Evolutionary conservation across 1,139 yeast genomes (phyloP), one percentile per base, ranked within the genome.

Genomic region (Williopsis jadinii): DNA sequence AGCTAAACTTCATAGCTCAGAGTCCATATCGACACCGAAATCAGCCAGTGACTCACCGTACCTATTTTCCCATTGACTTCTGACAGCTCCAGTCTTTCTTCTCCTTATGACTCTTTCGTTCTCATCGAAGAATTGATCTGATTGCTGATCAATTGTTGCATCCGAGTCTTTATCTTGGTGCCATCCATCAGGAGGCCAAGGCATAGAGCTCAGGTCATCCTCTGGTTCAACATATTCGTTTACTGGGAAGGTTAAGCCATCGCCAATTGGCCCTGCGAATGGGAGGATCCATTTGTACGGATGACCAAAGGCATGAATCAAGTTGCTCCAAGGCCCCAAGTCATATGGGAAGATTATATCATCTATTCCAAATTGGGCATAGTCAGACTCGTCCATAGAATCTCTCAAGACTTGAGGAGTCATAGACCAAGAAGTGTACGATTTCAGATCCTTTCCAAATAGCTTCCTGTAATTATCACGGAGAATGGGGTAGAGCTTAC

Each of bases 121-220:
- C 28, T 39, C 34, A 30, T 30, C 38, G 11, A 9, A 15, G 33
- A 12, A 26, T 34, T 33, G 34, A 14, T 15, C 26, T n/a, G 27
- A 32, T 32, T 19, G 34, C 6, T 6, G 24, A 19, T 19, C 24
- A 19, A 19, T 19, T 19, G 24, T 19, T 19, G 24, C 4, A 9
- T 46, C 48, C n/a, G 40, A 14, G 11, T 28, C 46, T n/a, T 32
- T 32, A 12, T 62, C 71, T 46, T 67, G 71, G 51, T 77, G 71
- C 0, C 80, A 78, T 3, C 87, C 88, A 64, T 86, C 95, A 2
- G 95, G 94, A 0, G 95, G 95, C 95, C 95, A 87, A 2, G 88
- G 94, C 45, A 81, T 63, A 4, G 75, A 71, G 41, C 81, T 58
- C 50, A 80, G 76, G 39, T 73, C 76, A 28, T 73, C 75, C 37